Evolutionary conservation across 306 rosid species (phyloP), one percentile per base, ranked within the genome.

Genomic region (Cucurbita ficifolia): DNA sequence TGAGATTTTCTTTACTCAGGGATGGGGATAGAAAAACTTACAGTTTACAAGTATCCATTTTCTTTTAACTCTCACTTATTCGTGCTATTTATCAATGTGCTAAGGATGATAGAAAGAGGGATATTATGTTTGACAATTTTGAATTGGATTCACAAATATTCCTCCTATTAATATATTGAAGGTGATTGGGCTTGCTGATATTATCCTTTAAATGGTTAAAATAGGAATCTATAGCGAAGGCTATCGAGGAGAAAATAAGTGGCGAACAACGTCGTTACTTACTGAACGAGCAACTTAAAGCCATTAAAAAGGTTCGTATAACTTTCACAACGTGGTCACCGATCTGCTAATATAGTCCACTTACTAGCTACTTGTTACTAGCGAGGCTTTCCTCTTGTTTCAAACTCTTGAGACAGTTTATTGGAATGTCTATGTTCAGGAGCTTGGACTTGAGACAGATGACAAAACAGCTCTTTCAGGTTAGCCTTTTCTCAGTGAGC

Each of bases 391-490:
- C 80, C 16, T 22, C 71, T 58, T 74, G 9, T 75, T 75, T 78
- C 71, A 82, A 57, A 63, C 22, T 52, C 76, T 38, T 18, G 56
- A 45, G 14, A 10, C 45, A 56, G 77, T 82, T 76, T 53, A 65
- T 38, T 55, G 35, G 43, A 38, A 70, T 76, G 50, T 13, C 22
- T 42, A 56, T 81, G 70, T 43, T 39, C 86, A 95, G 99, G 99
- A 95, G 80, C 75, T 95, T 78, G 99, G 99, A 72, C 84, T 95
- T 84, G 99, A 95, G 82, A 91, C 99, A 18, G 97, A 95, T 80
- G 99, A 95, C 83, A 95, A 95, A 84, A 95, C 97, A 71, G 95
- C 99, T 64, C 97, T 95, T 70, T 86, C 99, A 78, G 96, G 99
- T 95, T 70, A 69, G 97, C 83, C 62, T 79, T 65, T 74, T 83